Conservation (phyloP, 2,329 filamentous ascomycete species). For the Talaromyces sp. region DNA sequence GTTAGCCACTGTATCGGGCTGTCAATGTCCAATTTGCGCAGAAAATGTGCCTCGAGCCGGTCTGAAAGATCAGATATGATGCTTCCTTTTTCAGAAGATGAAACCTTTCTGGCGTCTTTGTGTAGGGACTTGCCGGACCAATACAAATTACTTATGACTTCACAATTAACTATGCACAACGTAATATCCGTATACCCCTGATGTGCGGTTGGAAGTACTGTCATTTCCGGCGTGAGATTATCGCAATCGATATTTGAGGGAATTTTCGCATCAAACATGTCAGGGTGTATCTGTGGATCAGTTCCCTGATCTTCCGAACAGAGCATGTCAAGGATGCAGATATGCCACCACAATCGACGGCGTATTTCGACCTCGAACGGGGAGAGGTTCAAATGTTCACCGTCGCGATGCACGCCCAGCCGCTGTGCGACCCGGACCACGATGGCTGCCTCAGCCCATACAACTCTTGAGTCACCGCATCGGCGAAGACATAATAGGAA, state of each 20-base stretch:
- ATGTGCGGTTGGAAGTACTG: neutral
- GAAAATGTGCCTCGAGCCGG: constrained; percentile 22
- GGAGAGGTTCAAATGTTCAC: constrained; percentile 48
- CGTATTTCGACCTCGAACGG: constrained; percentile 50
- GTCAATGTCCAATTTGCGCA: constrained; percentile 34
- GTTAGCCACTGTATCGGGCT: constrained; percentile 58
- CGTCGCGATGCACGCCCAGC: constrained; percentile 50
- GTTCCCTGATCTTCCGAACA: constrained; percentile 10
- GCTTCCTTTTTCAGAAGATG: constrained; percentile 19
- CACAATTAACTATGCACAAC: constrained; percentile 22
- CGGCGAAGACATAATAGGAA: neutral
- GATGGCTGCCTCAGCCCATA: neutral
- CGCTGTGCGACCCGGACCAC: neutral
- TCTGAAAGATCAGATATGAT: constrained; percentile 28
- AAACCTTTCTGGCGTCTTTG: neutral
- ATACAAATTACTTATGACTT: constrained; percentile 20
- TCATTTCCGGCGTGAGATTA: neutral
- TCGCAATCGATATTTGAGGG: neutral
- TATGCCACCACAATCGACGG: constrained; percentile 11
- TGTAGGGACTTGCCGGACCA: constrained; percentile 14
- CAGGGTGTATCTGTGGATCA: neutral
- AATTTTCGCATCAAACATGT: constrained; percentile 19
- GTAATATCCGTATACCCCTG: constrained; percentile 23
- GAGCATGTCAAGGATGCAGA: constrained; percentile 5
- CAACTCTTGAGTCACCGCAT: neutral